These are phyloP conservation scores for Mortierella sp. DNA, from an alignment of 371 early-diverging fungal genomes.

Conservation along the genomic window DNA sequence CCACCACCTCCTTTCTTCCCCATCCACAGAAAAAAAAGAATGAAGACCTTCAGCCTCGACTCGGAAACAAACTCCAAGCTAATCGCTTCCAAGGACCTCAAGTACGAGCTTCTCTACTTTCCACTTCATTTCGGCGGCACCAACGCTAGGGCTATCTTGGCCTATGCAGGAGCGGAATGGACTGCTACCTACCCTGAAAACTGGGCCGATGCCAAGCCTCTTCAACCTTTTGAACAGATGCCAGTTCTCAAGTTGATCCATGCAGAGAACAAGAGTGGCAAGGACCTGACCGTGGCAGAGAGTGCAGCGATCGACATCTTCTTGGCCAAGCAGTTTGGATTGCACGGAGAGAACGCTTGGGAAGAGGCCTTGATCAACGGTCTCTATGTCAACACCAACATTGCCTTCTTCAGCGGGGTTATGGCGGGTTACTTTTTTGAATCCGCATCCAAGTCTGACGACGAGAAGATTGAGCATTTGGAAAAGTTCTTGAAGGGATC, in stretches of 20 bases:
- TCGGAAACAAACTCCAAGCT: constrained; percentile 24
- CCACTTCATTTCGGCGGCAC: constrained; percentile 27
- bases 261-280: constrained; percentile 14
- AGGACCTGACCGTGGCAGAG: constrained; percentile 24
- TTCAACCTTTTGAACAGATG: constrained; percentile 18
- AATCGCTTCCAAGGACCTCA: constrained; percentile 17
- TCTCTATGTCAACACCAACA: constrained; percentile 23
- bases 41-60: constrained; percentile 29
- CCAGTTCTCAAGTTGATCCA: constrained; percentile 29
- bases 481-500: constrained; percentile 23
- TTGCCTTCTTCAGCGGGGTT: constrained; percentile 16
- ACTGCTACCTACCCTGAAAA: constrained; percentile 14
- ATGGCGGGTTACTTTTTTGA: constrained; percentile 37
- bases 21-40: not conserved
- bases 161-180: constrained; percentile 35
- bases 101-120: constrained; percentile 33
- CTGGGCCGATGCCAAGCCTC: constrained; percentile 22
- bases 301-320: constrained; percentile 31
- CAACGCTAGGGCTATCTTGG: constrained; percentile 22
- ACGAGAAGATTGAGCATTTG: constrained; percentile 19
- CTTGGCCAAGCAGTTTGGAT: constrained; percentile 31
- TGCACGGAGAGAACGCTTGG: constrained; percentile 27
- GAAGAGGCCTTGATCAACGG: constrained; percentile 38
- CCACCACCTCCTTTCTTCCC: not conserved
- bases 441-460: constrained; percentile 2